These are phyloP conservation scores for Dothiorella sarmentorum DNA, from an alignment of 2,329 filamentous ascomycete species.

Conservation along the genomic window DNA sequence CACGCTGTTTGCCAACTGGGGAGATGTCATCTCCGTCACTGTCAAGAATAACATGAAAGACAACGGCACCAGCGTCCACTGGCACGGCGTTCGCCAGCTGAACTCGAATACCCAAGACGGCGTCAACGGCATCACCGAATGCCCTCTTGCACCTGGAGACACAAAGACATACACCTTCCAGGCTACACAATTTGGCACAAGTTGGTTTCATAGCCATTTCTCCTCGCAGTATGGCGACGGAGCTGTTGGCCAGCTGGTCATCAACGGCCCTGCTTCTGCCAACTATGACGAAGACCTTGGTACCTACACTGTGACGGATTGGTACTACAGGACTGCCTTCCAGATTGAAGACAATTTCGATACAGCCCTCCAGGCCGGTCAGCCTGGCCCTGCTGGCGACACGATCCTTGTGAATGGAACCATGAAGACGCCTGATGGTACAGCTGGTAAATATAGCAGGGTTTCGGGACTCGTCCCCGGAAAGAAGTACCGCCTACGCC, in stretches of 20 bases:
- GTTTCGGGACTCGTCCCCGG: slow-evolving; percentile 37
- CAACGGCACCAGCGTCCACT: slow-evolving; percentile 52
- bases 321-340: slow-evolving; percentile 48
- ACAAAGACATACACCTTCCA: slow-evolving; percentile 57
- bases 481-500: slow-evolving; percentile 54
- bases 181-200: slow-evolving; percentile 47
- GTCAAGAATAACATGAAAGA: slow-evolving; percentile 35
- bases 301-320: slow-evolving; percentile 56
- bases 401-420: slow-evolving; percentile 54
- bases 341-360: slow-evolving; percentile 24
- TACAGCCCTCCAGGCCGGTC: slow-evolving; percentile 29
- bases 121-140: slow-evolving; percentile 56
- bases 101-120: slow-evolving; percentile 44
- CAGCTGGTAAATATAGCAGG: slow-evolving; percentile 28
- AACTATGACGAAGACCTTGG: slow-evolving; percentile 59
- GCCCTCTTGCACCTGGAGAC: slow-evolving; percentile 61
- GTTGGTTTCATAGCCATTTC: slow-evolving; percentile 42
- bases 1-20: slow-evolving; percentile 30
- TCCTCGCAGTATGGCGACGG: slow-evolving; percentile 43
- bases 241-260: slow-evolving; percentile 39
- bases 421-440: slow-evolving; percentile 44
- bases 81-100: slow-evolving; percentile 50
- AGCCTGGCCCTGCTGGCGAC: slow-evolving; percentile 40
- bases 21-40: slow-evolving; percentile 39
- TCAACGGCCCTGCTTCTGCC: slow-evolving; percentile 39